phyloP scores from a whole-genome alignment of 2,329 filamentous ascomycete species.

The Blastomyces silverae region DNA sequence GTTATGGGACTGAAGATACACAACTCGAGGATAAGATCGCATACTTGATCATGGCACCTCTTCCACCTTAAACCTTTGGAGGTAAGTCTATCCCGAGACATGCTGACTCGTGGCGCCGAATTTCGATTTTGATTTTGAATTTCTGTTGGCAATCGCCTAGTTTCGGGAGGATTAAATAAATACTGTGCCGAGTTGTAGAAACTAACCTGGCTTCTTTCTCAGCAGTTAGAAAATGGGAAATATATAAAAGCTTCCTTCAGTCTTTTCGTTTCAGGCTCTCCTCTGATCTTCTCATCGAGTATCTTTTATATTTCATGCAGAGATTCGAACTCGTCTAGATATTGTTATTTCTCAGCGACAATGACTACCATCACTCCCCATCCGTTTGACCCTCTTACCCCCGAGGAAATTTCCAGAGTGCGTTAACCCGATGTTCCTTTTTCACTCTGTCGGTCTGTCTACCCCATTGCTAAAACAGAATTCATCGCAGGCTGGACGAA shows the following conservation, averaged over 20 bases:
- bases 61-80: background rate
- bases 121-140: background rate
- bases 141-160: background rate
- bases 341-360: background rate
- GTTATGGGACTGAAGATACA: background rate
- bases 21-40: background rate
- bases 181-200: background rate
- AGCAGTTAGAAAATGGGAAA: background rate
- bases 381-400: constrained; percentile 18
- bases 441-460: background rate
- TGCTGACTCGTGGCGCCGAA: background rate
- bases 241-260: background rate
- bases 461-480: background rate
- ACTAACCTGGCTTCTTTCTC: background rate
- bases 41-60: background rate
- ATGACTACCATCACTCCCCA: constrained; percentile 7
- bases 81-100: background rate
- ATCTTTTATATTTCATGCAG: background rate
- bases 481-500: constrained; percentile 5
- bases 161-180: background rate
- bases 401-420: constrained; percentile 17
- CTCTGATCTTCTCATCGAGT: background rate
- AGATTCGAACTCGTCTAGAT: background rate
- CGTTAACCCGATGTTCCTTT: background rate
- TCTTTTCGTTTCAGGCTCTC: background rate